A percentile compares a stretch with the other conserved stretches of the same genome.
phyloP scores from a whole-genome alignment of 345 rosid genomes.

The Clarkia xantiana region DNA sequence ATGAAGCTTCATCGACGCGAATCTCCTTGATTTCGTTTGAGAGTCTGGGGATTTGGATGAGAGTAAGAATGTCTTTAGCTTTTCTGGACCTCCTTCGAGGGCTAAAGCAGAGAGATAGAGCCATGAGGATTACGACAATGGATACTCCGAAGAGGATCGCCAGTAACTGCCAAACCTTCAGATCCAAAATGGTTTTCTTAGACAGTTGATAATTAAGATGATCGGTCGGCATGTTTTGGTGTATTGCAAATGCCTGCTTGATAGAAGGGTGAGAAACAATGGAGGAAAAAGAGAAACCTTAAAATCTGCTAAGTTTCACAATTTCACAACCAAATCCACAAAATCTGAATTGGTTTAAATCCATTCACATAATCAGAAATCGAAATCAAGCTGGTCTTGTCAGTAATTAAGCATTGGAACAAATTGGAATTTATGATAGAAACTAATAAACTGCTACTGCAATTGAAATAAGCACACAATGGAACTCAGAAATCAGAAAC shows the following conservation, averaged over 20 bases:
- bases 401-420: too few relatives aligned
- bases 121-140: conserved; percentile 34
- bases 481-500: too few relatives aligned
- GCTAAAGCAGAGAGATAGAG: conserved; percentile 57
- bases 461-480: too few relatives aligned
- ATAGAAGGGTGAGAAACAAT: too few relatives aligned
- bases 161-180: conserved; percentile 64
- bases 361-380: conserved; percentile 34
- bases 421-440: too few relatives aligned
- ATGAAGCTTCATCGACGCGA: conserved; percentile 60
- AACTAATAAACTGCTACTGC: too few relatives aligned
- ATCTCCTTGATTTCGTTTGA: conserved; percentile 87
- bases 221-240: too few relatives aligned
- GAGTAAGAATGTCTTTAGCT: conserved; percentile 30
- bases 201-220: conserved; percentile 25
- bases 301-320: too few relatives aligned
- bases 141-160: conserved; percentile 43
- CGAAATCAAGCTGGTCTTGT: too few relatives aligned
- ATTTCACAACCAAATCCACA: too few relatives aligned
- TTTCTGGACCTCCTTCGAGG: conserved; percentile 55
- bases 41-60: conserved; percentile 26
- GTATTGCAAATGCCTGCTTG: too few relatives aligned
- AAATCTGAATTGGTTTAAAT: conserved; percentile 21
- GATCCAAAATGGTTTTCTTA: conserved; percentile 32
- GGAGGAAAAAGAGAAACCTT: too few relatives aligned